phyloP scores from a whole-genome alignment of 257 asterid genomes.

The Solanum sparsipilum region DNA sequence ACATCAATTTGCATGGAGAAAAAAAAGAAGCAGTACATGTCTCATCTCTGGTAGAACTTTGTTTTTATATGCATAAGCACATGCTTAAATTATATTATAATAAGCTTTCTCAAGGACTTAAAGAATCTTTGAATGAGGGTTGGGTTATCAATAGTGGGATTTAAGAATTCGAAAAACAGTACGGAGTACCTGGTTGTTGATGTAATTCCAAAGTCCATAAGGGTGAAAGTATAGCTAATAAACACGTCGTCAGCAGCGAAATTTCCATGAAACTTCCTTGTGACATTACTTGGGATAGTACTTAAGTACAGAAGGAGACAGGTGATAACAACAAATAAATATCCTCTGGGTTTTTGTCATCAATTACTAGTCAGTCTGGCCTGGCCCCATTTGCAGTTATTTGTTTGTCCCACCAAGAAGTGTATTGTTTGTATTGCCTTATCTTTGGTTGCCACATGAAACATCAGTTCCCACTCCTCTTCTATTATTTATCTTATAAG shows the following conservation, averaged over 20 bases:
- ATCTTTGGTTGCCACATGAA: not conserved
- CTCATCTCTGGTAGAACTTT: not conserved
- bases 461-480: not conserved
- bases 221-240: not conserved
- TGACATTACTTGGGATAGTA: slow-evolving; percentile 4
- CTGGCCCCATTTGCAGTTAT: not conserved
- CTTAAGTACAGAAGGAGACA: not conserved
- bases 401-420: not conserved
- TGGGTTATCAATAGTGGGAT: not conserved
- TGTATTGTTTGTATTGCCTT: not conserved
- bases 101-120: not conserved
- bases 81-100: not conserved
- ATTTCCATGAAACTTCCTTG: slow-evolving; percentile 31
- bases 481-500: not conserved
- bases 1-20: not conserved
- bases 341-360: not conserved
- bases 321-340: not conserved
- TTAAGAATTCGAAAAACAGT: not conserved
- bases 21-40: not conserved
- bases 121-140: not conserved
- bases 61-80: not conserved
- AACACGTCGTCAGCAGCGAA: slow-evolving; percentile 2
- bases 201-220: not conserved
- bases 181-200: not conserved
- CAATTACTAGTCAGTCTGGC: not conserved